Evolutionary conservation across 139 green algal species (phyloP).

Genomic region (Chlamydomonas schloesseri): DNA sequence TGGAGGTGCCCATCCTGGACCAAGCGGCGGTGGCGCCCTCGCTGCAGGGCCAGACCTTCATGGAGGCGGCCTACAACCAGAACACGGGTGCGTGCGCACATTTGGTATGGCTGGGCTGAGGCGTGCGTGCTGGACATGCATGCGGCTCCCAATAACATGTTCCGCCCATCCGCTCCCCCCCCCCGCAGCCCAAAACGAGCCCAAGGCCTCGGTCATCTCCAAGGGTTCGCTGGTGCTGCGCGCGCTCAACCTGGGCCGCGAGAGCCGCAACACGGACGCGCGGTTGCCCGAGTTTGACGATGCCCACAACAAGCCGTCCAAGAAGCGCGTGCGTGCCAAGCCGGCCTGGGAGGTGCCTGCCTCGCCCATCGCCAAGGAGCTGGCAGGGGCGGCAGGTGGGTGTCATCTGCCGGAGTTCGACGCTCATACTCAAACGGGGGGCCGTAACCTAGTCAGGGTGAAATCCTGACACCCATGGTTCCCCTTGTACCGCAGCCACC

Average conservation of each 20-base stretch:
- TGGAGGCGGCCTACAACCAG: slow-evolving; percentile 33
- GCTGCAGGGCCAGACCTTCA: slow-evolving; percentile 36
- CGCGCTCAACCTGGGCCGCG: slow-evolving; percentile 62
- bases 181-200: slow-evolving; percentile 29
- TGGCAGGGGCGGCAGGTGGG: slow-evolving; percentile 35
- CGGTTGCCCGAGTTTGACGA: slow-evolving; percentile 38
- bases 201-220: slow-evolving; percentile 54
- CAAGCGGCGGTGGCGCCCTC: slow-evolving; percentile 40
- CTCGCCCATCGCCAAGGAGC: slow-evolving; percentile 58
- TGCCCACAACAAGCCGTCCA: slow-evolving; percentile 31
- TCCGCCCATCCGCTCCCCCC: not conserved
- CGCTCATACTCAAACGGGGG: too few species aligned
- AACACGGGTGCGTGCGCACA: slow-evolving; percentile 14
- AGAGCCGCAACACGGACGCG: slow-evolving; percentile 45
- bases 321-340: slow-evolving; percentile 55
- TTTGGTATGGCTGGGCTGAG: too few species aligned
- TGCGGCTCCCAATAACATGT: too few species aligned
- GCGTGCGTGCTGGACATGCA: too few species aligned
- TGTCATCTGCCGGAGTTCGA: too few species aligned
- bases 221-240: slow-evolving; percentile 58
- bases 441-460: too few species aligned
- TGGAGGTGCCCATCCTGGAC: slow-evolving; percentile 73
- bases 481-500: not conserved
- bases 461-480: not conserved
- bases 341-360: slow-evolving; percentile 51